These are phyloP conservation scores for Fusarium falciforme DNA, from an alignment of 2,329 filamentous ascomycete genomes.

Conservation along the genomic window DNA sequence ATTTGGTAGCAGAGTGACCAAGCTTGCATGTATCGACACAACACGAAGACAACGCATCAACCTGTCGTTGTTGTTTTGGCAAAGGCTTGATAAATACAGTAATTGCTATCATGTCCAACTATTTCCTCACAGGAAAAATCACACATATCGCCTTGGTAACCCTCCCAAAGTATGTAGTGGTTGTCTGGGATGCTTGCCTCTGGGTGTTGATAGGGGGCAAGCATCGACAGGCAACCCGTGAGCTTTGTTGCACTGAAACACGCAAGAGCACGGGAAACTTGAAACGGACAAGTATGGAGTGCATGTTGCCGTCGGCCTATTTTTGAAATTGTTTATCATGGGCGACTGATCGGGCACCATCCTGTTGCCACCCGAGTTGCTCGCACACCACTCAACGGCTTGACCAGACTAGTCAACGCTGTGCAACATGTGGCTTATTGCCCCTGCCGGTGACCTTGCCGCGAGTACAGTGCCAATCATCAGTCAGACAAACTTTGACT, in stretches of 20 bases:
- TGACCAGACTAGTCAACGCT: neutral
- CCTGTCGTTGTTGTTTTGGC: neutral
- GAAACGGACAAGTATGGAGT: neutral
- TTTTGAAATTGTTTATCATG: neutral
- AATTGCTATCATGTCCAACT: neutral
- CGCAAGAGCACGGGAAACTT: neutral
- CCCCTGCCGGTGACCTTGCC: neutral
- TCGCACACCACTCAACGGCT: neutral
- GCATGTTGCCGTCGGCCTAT: neutral
- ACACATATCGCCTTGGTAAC: neutral
- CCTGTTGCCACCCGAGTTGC: neutral
- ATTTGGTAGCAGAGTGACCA: neutral
- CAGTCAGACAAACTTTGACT: neutral
- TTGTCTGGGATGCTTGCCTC: neutral
- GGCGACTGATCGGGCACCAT: neutral
- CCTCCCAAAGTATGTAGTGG: neutral
- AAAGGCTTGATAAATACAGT: neutral
- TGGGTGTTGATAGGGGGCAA: neutral
- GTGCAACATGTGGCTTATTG: neutral
- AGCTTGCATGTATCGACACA: neutral
- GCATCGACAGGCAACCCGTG: neutral
- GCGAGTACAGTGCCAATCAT: neutral
- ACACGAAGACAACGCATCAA: neutral
- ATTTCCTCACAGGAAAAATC: neutral
- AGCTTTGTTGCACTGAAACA: neutral